phyloP scores from a whole-genome alignment of 2,329 filamentous ascomycete genomes.

The Fusarium pininemorale region DNA sequence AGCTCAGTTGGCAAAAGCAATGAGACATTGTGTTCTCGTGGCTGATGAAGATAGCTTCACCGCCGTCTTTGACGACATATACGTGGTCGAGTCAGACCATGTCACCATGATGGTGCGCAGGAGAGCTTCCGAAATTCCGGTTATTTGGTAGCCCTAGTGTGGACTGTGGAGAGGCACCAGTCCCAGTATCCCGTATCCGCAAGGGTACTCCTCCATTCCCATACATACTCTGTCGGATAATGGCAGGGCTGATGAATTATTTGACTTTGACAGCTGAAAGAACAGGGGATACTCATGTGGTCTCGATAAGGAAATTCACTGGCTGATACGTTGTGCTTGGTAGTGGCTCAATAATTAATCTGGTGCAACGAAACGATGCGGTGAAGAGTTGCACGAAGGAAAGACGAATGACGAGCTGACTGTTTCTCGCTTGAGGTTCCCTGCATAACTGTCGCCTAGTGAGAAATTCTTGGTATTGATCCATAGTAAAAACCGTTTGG shows the following conservation, averaged over 20 bases:
- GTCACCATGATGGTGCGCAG: neutral
- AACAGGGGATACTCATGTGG: slow-evolving; percentile 23
- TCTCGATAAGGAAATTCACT: slow-evolving; percentile 2
- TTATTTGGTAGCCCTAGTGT: neutral
- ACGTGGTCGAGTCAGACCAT: neutral
- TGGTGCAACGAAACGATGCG: slow-evolving; percentile 30
- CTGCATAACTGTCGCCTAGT: slow-evolving; percentile 13
- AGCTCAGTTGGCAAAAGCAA: neutral
- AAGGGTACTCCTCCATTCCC: neutral
- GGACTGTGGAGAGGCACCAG: neutral
- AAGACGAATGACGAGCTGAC: neutral
- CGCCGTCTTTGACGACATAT: neutral
- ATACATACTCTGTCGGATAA: neutral
- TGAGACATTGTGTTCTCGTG: neutral
- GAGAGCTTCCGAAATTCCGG: neutral
- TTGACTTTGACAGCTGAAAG: slow-evolving; percentile 10
- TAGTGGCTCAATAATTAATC: slow-evolving; percentile 12
- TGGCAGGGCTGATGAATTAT: neutral
- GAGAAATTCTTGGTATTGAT: neutral
- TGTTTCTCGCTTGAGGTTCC: slow-evolving; percentile 26
- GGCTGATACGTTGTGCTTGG: neutral
- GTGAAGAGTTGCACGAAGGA: slow-evolving; percentile 26
- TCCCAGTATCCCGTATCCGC: neutral
- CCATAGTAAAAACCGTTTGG: neutral
- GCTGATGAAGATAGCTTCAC: neutral